A percentile compares a stretch with the other conserved stretches of the same genome.
These are phyloP conservation scores for Diplodia intermedia DNA, from an alignment of 2,329 filamentous ascomycete species.

Conservation along the genomic window DNA sequence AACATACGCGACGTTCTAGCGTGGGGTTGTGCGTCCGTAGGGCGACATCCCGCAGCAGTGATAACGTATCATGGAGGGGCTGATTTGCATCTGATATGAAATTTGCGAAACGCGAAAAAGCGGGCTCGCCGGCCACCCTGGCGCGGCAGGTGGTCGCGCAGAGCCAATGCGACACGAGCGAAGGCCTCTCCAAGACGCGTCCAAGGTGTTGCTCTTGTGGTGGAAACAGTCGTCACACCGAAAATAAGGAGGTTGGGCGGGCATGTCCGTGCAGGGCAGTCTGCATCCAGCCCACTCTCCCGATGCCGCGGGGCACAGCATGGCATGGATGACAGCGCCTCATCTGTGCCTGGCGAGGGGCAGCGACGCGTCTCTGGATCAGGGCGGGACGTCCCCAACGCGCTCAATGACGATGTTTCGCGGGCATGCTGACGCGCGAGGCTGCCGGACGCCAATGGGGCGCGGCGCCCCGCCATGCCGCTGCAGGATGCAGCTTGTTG, in stretches of 20 bases:
- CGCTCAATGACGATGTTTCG: conserved; percentile 28
- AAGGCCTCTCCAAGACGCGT: conserved; percentile 21
- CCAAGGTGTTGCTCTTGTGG: conserved; percentile 21
- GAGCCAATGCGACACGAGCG: conserved; percentile 21
- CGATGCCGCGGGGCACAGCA: conserved; percentile 18
- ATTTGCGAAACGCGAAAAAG: conserved; percentile 30
- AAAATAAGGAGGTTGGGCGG: conserved; percentile 29
- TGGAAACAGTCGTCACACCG: conserved; percentile 14
- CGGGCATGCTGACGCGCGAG: conserved; percentile 12
- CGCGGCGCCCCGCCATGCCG: conserved; percentile 21
- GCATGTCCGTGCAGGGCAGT: conserved; percentile 8
- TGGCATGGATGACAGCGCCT: conserved; percentile 8
- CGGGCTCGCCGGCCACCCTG: conserved; percentile 3
- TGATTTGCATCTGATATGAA: conserved; percentile 30
- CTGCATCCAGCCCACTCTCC: conserved; percentile 6
- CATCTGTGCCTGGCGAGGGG: conserved; percentile 8
- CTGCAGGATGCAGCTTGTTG: conserved; percentile 26
- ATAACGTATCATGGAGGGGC: conserved; percentile 28
- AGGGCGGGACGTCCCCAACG: conserved; percentile 6
- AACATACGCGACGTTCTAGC: conserved; percentile 43
- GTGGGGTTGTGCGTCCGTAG: conserved; percentile 40
- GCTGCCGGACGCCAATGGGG: conserved; percentile 20
- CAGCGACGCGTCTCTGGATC: conserved; percentile 5
- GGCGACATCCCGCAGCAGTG: conserved; percentile 27
- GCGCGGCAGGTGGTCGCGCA: conserved; percentile 21